phyloP scores from a whole-genome alignment of 495 filamentous ascomycete genomes.

The Aspergillus hancockii region DNA sequence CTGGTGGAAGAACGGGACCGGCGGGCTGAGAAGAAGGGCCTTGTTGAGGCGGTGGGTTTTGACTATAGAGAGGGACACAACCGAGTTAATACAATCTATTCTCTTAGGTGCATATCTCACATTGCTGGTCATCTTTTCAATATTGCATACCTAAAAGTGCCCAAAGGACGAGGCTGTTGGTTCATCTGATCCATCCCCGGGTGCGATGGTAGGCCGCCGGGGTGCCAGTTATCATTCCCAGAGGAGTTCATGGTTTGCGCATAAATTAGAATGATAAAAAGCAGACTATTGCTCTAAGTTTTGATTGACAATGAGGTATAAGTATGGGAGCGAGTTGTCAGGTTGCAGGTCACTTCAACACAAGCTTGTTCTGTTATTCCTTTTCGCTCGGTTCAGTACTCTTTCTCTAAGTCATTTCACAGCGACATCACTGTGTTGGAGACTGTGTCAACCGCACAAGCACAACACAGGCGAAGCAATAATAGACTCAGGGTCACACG shows the following conservation, averaged over 20 bases:
- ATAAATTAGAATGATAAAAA: constrained; percentile 19
- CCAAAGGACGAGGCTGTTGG: constrained; percentile 47
- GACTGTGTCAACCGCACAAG: constrained; percentile 18
- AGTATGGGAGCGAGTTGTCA: not conserved
- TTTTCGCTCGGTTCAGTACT: constrained; percentile 29
- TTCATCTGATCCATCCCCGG: constrained; percentile 49
- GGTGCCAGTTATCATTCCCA: constrained; percentile 52
- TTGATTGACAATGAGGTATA: not conserved
- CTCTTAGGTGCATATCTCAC: not conserved
- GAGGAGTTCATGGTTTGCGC: constrained; percentile 43
- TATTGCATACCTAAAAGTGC: constrained; percentile 43
- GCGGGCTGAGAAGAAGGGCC: constrained; percentile 48
- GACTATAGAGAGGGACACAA: constrained; percentile 28
- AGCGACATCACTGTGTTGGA: constrained; percentile 27
- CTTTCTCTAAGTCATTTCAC: constrained; percentile 27
- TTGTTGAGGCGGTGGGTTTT: constrained; percentile 49
- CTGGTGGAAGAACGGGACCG: constrained; percentile 50
- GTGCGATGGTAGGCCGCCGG: constrained; percentile 47
- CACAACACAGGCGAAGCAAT: constrained; percentile 5
- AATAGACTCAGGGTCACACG: not conserved
- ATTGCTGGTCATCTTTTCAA: not conserved
- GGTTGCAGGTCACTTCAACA: constrained; percentile 12
- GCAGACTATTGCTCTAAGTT: not conserved
- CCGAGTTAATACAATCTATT: constrained; percentile 16
- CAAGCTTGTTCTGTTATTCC: constrained; percentile 20